Evolutionary conservation across 192 early-diverging fungal genomes (phyloP).

Genomic region (Fimicolochytrium jonesii): DNA sequence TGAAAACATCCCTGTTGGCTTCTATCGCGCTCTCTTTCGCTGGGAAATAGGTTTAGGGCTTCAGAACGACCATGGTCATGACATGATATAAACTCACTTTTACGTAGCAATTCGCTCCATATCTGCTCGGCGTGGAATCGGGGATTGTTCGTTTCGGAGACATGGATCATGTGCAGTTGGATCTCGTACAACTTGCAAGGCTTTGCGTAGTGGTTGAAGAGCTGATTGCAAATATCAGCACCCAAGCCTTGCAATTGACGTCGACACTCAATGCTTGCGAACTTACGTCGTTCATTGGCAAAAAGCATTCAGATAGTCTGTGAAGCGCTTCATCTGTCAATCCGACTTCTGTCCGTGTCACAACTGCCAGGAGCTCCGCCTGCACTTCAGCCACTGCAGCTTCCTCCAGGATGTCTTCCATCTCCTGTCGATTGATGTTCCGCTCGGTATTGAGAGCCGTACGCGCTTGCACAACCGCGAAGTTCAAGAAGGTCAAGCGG

Average conservation of each 20-base stretch:
- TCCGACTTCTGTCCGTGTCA: neutral
- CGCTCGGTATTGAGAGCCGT: neutral
- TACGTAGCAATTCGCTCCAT: constrained; percentile 18
- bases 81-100: no score
- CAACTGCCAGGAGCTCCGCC: neutral
- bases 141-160: constrained; percentile 9
- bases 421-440: neutral
- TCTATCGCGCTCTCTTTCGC: constrained; percentile 7
- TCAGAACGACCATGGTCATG: no score
- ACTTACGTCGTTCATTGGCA: constrained; percentile 12
- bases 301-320: neutral
- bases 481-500: no score
- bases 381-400: constrained; percentile 10
- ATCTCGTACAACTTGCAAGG: constrained; percentile 29
- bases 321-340: neutral
- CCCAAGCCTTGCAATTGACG: no score
- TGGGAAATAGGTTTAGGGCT: no score
- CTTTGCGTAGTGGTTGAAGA: constrained; percentile 18
- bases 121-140: constrained; percentile 4
- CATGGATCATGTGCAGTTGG: constrained; percentile 15
- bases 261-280: no score
- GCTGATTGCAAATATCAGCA: constrained; percentile 18
- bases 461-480: constrained; percentile 14
- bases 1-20: constrained; percentile 12
- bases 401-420: constrained; percentile 9